Evolutionary conservation across 805 yeast genomes (phyloP).

Genomic region (Pichia rugopelliculosa): DNA sequence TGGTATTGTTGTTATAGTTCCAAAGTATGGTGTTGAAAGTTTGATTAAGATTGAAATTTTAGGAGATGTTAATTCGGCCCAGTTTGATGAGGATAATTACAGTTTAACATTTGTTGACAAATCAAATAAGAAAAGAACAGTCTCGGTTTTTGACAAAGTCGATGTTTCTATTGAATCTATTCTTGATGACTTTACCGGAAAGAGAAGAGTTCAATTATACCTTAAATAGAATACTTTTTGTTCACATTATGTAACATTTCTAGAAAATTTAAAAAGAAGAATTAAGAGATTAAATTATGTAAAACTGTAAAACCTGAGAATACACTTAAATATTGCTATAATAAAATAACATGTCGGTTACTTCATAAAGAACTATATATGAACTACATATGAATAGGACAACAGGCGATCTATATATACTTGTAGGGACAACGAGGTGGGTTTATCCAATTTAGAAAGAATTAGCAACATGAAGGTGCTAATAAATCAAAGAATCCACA

Average conservation of each 20-base stretch:
- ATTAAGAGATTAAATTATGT: no score
- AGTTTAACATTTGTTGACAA: slow-evolving; percentile 49
- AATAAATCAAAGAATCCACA: no score
- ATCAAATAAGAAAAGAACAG: slow-evolving; percentile 33
- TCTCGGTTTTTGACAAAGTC: slow-evolving; percentile 75
- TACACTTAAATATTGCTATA: no score
- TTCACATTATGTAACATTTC: not conserved
- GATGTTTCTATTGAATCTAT: slow-evolving; percentile 75
- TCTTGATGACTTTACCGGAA: slow-evolving; percentile 81
- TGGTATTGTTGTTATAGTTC: slow-evolving; percentile 91
- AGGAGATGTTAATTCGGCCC: slow-evolving; percentile 54
- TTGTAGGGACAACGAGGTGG: no score
- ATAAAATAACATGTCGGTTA: no score
- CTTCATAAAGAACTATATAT: no score
- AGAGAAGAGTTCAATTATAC: slow-evolving; percentile 78
- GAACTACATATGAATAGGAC: no score
- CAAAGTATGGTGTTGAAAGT: slow-evolving; percentile 94
- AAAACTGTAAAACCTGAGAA: no score
- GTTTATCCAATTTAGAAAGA: no score
- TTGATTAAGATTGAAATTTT: slow-evolving; percentile 74
- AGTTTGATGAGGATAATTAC: slow-evolving; percentile 72
- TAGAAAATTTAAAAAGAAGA: no score
- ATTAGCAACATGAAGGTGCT: no score
- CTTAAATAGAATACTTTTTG: slow-evolving; percentile 32
- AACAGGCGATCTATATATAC: no score